Evolutionary conservation across 2,329 filamentous ascomycete species (phyloP).

Genomic region (Cyanodermella asteris): DNA sequence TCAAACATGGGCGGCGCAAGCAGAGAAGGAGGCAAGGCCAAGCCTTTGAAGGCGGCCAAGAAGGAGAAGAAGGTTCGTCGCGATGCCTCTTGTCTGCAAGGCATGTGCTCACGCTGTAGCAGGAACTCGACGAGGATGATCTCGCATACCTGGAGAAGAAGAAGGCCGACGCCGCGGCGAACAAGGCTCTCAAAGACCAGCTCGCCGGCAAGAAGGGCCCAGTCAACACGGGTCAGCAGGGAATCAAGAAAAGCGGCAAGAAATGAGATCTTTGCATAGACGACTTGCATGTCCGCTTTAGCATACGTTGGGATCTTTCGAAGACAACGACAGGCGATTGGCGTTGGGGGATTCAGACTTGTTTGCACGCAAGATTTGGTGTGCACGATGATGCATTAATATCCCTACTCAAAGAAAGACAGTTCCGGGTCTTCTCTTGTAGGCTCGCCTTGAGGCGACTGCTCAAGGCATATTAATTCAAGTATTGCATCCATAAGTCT

Average conservation of each 20-base stretch:
- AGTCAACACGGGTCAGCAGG: constrained; percentile 60
- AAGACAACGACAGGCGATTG: too few species aligned
- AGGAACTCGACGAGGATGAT: constrained; percentile 75
- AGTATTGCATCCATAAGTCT: too few species aligned
- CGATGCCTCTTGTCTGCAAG: too few species aligned
- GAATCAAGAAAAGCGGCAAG: constrained; percentile 97
- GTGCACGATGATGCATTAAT: too few species aligned
- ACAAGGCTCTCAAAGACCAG: constrained; percentile 64
- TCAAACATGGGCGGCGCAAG: constrained; percentile 39
- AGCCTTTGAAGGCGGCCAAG: constrained; percentile 76
- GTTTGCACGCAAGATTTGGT: too few species aligned
- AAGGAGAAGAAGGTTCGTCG: constrained; percentile 58
- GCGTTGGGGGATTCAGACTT: too few species aligned
- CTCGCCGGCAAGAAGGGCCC: constrained; percentile 78
- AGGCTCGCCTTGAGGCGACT: too few species aligned
- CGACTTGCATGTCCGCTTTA: constrained; percentile 7
- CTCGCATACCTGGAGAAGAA: constrained; percentile 66
- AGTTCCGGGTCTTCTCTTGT: too few species aligned
- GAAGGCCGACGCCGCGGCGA: constrained; percentile 62
- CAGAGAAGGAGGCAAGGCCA: constrained; percentile 58
- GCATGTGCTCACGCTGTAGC: too few species aligned
- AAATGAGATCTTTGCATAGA: constrained; percentile 43
- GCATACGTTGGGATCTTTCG: constrained; percentile 7
- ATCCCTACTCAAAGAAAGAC: too few species aligned
- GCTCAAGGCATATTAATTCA: too few species aligned